A percentile compares a stretch with the other conserved stretches of the same genome.
Evolutionary conservation across 108 stramenopile species (phyloP).

Genomic region (Mediolabrus comicus): DNA sequence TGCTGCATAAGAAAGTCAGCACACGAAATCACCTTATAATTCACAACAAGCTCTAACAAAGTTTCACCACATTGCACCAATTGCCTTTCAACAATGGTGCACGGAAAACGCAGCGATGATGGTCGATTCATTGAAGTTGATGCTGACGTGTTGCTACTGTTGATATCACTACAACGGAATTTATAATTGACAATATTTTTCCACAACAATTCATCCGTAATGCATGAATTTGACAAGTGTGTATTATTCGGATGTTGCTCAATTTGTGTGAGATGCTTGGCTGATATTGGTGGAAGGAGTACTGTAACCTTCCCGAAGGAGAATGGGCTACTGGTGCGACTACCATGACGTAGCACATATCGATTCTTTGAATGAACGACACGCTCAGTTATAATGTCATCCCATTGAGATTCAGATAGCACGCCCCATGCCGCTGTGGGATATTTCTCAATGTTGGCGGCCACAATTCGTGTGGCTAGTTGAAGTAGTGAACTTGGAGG

Average conservation of each 20-base stretch:
- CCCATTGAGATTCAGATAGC: constrained; percentile 41
- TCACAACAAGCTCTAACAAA: neutral
- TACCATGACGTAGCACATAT: neutral
- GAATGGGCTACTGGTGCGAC: neutral
- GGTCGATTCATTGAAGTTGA: constrained; percentile 31
- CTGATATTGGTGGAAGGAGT: constrained; percentile 16
- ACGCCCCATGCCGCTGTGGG: constrained; percentile 13
- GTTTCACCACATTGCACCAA: neutral
- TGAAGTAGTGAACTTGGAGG: constrained; percentile 26
- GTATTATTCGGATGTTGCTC: constrained; percentile 21
- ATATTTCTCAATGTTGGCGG: constrained; percentile 33
- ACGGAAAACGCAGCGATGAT: constrained; percentile 5
- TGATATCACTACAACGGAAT: constrained; percentile 7
- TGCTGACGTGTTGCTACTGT: too few species aligned
- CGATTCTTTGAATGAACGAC: neutral
- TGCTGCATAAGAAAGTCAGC: neutral
- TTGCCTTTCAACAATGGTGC: neutral
- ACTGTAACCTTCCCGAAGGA: neutral
- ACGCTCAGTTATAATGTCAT: constrained; percentile 14
- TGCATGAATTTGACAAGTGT: constrained; percentile 14
- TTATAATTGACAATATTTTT: constrained; percentile 27
- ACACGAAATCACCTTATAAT: neutral
- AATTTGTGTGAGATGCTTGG: constrained; percentile 14
- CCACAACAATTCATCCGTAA: constrained; percentile 25
- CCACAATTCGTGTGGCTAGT: constrained; percentile 11